Base-by-base conservation (phyloP, 306 rosid species). In the Rubus idaeus region DNA sequence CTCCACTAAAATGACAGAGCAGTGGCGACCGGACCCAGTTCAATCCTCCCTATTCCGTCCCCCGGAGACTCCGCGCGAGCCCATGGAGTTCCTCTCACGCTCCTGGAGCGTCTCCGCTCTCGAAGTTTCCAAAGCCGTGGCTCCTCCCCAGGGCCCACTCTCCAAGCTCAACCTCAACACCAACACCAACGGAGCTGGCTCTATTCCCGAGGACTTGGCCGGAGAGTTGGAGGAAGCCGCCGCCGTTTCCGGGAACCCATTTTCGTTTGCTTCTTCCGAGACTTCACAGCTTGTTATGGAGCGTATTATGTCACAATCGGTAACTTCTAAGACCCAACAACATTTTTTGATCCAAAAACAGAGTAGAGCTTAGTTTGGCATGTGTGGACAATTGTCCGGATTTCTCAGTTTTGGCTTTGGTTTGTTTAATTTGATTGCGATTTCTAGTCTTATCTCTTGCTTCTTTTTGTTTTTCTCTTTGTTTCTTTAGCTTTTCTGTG, bases 241-340 rank as follows among this genome's bases (percentile, higher is more conserved):
- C 55, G 18, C 81, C 2, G 84, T 92, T 23, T 88, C 93, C 1
- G 90, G 91, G 61, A 89, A 95, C 86, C 97, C 97, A 0, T 95
- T 95, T 63, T 92, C 96, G 0, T 92, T 90, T 47, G 96, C 98
- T 18, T 90, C 90, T 21, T 86, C 96, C 0, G 98, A 94, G 74
- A 94, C 97, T 6, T 92, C 98, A 0, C 97, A 84, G 79, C 88
- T 92, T 91, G 93, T 94, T 17, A 89, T 94, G 97, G 98, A 94
- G 46, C 89, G 98, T 7, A 94, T 94, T 41, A 85, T 94, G 91
- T 92, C 97, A 5, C 97, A 94, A 73, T 92, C 98, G 75, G 98
- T 94, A 78, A 83, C 92, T 77, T 62, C 20, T 62, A 62, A 30
- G 60, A 53, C 23, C 57, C 35, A 30, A 30, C 35, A 30, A 30